Evolutionary conservation across 2,329 filamentous ascomycete genomes (phyloP).

Genomic region (Penicillium italicum): DNA sequence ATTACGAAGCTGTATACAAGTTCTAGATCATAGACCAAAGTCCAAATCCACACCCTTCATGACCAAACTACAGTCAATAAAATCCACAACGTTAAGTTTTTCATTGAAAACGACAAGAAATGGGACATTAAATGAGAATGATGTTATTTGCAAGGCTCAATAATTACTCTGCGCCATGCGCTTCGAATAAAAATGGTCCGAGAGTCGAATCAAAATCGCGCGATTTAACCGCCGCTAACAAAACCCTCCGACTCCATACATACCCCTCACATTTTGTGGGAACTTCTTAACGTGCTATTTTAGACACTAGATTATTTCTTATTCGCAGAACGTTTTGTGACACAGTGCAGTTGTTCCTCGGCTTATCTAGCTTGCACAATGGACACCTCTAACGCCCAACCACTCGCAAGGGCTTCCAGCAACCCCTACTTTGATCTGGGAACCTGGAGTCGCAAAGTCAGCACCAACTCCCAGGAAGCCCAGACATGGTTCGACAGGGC

Average conservation of each 20-base stretch:
- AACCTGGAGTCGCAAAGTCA: conserved; percentile 33
- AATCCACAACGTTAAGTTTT: neutral
- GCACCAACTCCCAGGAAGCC: conserved; percentile 25
- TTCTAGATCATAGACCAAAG: neutral
- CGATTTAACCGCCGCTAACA: conserved; percentile 3
- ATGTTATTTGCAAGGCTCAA: neutral
- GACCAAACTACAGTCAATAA: neutral
- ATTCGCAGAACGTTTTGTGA: neutral
- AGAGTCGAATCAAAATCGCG: conserved; percentile 7
- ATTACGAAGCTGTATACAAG: neutral
- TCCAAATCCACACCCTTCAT: no score
- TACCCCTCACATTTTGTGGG: conserved; percentile 1
- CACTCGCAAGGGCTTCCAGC: conserved; percentile 11
- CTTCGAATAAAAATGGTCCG: conserved; percentile 7
- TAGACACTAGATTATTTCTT: neutral
- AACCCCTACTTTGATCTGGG: conserved; percentile 32
- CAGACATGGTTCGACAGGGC: conserved; percentile 35
- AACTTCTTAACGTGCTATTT: conserved; percentile 1
- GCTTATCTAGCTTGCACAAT: conserved; percentile 1
- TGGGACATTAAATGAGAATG: neutral
- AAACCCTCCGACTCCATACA: conserved; percentile 15
- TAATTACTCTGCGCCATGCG: neutral
- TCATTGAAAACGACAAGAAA: neutral
- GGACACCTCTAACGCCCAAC: neutral
- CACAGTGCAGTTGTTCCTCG: neutral